These are phyloP conservation scores for Wakefieldia striispora DNA, from an alignment of 768 basidiomycete genomes.

Conservation along the genomic window DNA sequence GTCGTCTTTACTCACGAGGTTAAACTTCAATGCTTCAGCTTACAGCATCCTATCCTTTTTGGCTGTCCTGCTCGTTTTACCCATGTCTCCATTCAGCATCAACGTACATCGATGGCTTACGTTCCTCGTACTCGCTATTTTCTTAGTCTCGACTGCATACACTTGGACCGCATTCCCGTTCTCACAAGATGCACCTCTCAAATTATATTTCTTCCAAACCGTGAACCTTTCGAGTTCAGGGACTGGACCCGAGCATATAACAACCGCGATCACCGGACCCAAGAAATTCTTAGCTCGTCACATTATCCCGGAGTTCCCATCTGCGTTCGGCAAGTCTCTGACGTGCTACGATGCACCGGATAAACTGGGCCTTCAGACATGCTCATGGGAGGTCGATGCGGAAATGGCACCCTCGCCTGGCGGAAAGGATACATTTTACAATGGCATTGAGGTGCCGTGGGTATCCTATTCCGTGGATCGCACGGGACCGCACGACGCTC, in stretches of 20 bases:
- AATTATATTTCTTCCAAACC: slow-evolving; percentile 68
- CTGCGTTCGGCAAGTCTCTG: slow-evolving; percentile 38
- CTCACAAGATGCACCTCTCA: slow-evolving; percentile 56
- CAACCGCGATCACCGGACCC: slow-evolving; percentile 47
- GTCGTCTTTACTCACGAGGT: neutral
- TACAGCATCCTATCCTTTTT: slow-evolving; percentile 47
- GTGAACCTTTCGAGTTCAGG: slow-evolving; percentile 41
- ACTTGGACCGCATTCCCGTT: slow-evolving; percentile 59
- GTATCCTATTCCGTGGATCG: slow-evolving; percentile 43
- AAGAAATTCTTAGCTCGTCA: slow-evolving; percentile 39
- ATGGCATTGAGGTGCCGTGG: slow-evolving; percentile 32
- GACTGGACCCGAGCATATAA: slow-evolving; percentile 29
- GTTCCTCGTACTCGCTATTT: slow-evolving; percentile 36
- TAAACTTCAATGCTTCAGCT: slow-evolving; percentile 34
- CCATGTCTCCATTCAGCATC: slow-evolving; percentile 63
- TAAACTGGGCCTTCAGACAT: slow-evolving; percentile 42
- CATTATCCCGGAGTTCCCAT: slow-evolving; percentile 53
- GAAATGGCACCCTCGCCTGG: slow-evolving; percentile 41
- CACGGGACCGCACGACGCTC: slow-evolving; percentile 43
- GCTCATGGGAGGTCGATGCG: slow-evolving; percentile 44
- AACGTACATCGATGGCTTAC: slow-evolving; percentile 44
- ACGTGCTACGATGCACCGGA: slow-evolving; percentile 27
- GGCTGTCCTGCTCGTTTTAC: slow-evolving; percentile 51
- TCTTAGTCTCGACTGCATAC: slow-evolving; percentile 44
- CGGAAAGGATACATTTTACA: slow-evolving; percentile 4